These are phyloP conservation scores for Scenedesmus sp. DNA, from an alignment of 163 green algal species.

Conservation along the genomic window DNA sequence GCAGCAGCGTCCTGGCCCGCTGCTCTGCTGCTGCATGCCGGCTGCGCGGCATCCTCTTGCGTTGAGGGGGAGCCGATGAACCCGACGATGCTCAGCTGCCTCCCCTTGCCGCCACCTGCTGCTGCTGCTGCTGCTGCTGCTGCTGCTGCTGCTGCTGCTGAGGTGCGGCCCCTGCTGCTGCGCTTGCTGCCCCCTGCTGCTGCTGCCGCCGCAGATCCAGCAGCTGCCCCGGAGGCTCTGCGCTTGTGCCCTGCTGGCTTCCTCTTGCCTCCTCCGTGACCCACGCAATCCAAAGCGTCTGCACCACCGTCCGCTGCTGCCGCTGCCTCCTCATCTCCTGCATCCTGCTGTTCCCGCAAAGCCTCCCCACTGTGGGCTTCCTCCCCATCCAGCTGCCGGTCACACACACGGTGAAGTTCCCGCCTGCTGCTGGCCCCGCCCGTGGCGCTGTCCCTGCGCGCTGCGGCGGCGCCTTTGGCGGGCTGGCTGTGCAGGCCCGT, in stretches of 20 bases:
- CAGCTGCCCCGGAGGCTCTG: slow-evolving; percentile 11
- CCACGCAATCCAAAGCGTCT: background rate
- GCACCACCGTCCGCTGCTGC: background rate
- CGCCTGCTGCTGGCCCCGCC: slow-evolving; percentile 12
- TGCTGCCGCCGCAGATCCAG: background rate
- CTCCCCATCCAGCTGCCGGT: background rate
- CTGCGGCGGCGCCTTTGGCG: background rate
- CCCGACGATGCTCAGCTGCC: slow-evolving; percentile 34
- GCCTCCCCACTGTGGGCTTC: background rate
- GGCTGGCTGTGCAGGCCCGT: slow-evolving; percentile 7
- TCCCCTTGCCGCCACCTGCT: background rate
- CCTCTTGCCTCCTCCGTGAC: background rate
- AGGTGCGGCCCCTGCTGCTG: background rate
- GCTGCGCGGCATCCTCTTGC: background rate
- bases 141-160: background rate
- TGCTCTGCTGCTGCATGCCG: background rate
- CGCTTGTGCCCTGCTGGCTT: slow-evolving; percentile 25
- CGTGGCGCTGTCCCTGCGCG: no score
- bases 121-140: slow-evolving; percentile 19
- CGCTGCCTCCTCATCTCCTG: background rate
- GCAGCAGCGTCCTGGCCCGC: background rate
- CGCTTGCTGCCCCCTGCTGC: background rate
- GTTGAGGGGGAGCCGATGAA: slow-evolving; percentile 19
- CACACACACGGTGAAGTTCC: background rate
- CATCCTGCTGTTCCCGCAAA: background rate